phyloP scores from a whole-genome alignment of 2,329 filamentous ascomycete genomes.

The Didymella lethalis region DNA sequence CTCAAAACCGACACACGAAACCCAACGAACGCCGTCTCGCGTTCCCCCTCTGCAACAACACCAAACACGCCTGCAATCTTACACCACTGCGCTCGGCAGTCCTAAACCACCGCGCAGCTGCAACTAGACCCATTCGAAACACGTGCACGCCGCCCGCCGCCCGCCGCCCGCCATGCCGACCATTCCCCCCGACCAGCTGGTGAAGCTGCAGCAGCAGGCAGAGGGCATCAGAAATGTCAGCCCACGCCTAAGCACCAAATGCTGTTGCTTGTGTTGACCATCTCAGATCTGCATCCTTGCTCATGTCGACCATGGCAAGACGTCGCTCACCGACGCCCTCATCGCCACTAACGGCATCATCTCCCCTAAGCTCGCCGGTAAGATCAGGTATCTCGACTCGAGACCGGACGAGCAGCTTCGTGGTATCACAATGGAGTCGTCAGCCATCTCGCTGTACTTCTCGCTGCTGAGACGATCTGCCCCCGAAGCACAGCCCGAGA shows the following conservation, averaged over 20 bases:
- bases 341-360: slow-evolving; percentile 99
- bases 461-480: slow-evolving; percentile 81
- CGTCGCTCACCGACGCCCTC: slow-evolving; percentile 92
- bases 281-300: slow-evolving; percentile 86
- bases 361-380: slow-evolving; percentile 94
- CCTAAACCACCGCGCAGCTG: slow-evolving; percentile 1
- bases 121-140: slow-evolving; percentile 3
- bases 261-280: background rate
- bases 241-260: slow-evolving; percentile 32
- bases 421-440: slow-evolving; percentile 99
- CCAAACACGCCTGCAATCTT: background rate
- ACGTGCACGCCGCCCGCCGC: slow-evolving; percentile 1
- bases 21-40: slow-evolving; percentile 5
- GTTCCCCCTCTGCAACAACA: background rate
- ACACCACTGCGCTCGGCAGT: slow-evolving; percentile 10
- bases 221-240: slow-evolving; percentile 90
- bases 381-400: slow-evolving; percentile 97
- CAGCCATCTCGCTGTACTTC: slow-evolving; percentile 95
- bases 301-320: slow-evolving; percentile 98
- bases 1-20: slow-evolving; percentile 1
- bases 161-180: slow-evolving; percentile 74
- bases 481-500: slow-evolving; percentile 71
- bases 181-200: slow-evolving; percentile 87
- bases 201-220: slow-evolving; percentile 85
- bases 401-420: slow-evolving; percentile 93